Conservation (phyloP, 441 rosid species). For the Jatropha multifida region DNA sequence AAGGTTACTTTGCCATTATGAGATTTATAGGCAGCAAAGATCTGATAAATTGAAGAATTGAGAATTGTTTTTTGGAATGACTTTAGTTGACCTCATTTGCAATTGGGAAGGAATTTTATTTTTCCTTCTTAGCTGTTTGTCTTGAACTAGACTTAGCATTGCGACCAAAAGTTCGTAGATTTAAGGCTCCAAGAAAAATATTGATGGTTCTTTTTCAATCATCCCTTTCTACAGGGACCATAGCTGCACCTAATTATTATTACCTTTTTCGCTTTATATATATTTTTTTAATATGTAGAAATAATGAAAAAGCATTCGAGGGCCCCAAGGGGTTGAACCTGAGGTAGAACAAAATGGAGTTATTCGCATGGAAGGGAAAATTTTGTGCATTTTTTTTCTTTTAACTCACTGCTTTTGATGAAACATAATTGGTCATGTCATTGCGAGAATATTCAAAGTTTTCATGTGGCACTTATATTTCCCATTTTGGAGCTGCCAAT, state of each 20-base stretch:
- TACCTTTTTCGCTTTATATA: neutral
- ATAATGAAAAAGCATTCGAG: neutral
- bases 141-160: neutral
- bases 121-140: neutral
- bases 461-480: neutral
- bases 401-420: neutral
- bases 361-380: neutral
- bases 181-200: neutral
- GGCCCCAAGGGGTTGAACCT: neutral
- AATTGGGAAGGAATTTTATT: neutral
- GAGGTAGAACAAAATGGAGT: neutral
- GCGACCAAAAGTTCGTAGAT: too few relatives aligned
- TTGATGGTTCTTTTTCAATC: neutral
- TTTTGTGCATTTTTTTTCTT: neutral
- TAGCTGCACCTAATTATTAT: neutral
- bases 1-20: neutral
- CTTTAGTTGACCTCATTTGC: neutral
- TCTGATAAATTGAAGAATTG: neutral
- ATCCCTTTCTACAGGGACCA: neutral
- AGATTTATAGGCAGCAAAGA: neutral
- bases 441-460: conserved; percentile 4
- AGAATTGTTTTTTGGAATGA: neutral
- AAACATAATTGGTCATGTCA: neutral
- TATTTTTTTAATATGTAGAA: neutral
- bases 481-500: neutral